Base-by-base conservation (phyloP, 2,329 filamentous ascomycete species). In the Sporothrix sp. region DNA sequence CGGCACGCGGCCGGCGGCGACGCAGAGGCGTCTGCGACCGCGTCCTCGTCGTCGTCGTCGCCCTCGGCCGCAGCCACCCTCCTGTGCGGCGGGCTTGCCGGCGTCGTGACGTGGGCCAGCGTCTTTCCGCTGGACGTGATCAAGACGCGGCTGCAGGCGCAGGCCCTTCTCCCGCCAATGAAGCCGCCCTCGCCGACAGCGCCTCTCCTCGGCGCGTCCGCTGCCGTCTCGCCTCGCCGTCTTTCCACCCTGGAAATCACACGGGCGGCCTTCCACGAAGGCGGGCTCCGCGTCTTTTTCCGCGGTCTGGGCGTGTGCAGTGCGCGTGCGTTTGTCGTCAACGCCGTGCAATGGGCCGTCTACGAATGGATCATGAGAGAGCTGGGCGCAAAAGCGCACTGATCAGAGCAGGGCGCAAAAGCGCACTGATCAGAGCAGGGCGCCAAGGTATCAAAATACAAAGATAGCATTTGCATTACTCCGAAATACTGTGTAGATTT, bases 41-140 rank as follows among this genome's bases (percentile, higher is more conserved):
- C n/a, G n/a, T n/a, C n/a, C n/a, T 14, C 35, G 9, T 2, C 28
- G 1, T 33, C 47, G 4, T 20, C 42, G 0, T 14, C 39, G 11
- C 20, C 43, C 3, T 51, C 52, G 0, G 36, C 36, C 5, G 74
- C 67, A 48, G 76, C 82, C 58, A 77, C 87, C 16, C 68, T 97
- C 6, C 65, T 96, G 1, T 94, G 88, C 59, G 91, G 91, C 40
- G 91, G 91, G 1, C 64, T 96, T 45, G 90, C 91, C 6, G 91
- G 91, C 0, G 78, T 96, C 18, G 78, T 85, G 35, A 94, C 89
- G 0, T 97, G 91, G 91, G 82, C 79, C 4, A 91, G 85, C 52
- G 81, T 97, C 25, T 97, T 95, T 58, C 91, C 91, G 1, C 68
- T 97, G 14, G 91, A 97, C 65, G 84, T 95, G 42, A 76, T 97